These are phyloP conservation scores for Mariannaea elegans DNA, from an alignment of 2,329 filamentous ascomycete genomes.

Conservation along the genomic window DNA sequence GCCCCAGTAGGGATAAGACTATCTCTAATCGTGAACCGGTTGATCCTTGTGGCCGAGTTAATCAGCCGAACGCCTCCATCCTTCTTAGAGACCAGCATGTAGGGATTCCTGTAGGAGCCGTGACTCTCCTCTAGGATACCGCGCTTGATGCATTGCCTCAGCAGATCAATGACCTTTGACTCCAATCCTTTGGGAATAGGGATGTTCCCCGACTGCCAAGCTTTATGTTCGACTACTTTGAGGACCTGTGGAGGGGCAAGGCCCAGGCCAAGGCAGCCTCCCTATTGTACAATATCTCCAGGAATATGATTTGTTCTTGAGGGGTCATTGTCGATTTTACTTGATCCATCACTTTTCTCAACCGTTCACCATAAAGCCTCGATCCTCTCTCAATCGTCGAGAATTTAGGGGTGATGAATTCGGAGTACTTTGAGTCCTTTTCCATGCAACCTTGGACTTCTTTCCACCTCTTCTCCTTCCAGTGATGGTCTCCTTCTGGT, in stretches of 20 bases:
- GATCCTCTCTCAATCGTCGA: background rate
- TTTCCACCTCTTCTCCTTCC: background rate
- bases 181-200: background rate
- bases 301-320: background rate
- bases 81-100: background rate
- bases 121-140: background rate
- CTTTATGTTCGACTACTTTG: background rate
- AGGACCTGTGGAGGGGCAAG: background rate
- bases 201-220: background rate
- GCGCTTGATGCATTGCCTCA: background rate
- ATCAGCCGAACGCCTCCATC: background rate
- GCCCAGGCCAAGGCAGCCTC: background rate
- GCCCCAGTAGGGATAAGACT: background rate
- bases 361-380: background rate
- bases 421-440: background rate
- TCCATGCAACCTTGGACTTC: background rate
- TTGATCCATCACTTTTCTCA: background rate
- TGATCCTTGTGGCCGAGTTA: background rate
- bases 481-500: background rate
- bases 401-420: slow-evolving; percentile 1
- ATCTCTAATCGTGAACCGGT: background rate
- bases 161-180: background rate
- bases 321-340: background rate
- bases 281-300: background rate
- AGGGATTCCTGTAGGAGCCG: background rate